Base-by-base conservation (phyloP, 306 rosid genomes). In the Trifolium fragiferum region DNA sequence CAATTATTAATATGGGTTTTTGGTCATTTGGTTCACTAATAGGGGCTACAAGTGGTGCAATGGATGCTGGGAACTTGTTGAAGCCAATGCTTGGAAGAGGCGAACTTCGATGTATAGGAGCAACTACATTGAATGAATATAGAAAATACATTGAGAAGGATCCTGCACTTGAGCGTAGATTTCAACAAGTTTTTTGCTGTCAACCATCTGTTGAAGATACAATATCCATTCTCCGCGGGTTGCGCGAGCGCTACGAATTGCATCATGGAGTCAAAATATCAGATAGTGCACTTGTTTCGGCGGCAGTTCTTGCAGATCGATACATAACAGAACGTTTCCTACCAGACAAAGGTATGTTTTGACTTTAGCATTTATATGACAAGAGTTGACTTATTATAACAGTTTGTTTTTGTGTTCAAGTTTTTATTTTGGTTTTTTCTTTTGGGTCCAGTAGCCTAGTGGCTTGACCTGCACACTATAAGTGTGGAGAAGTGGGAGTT, bases 11-110 rank as follows among this genome's bases (percentile, higher is more conserved):
- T 63, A 40, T 73, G 78, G 33, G 70, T 51, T 33, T 40, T 66
- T 53, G 66, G 78, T 72, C 57, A 68, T 77, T 83, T 82, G 70
- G 47, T 83, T 82, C 35, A 32, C 62, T 72, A 79, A 57, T 19
- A 95, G 98, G 99, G 77, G 99, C 99, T 81, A 92, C 98, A 57
- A 82, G 89, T 81, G 99, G 98, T 84, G 99, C 99, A 18, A 92
- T 92, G 99, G 99, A 95, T 86, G 99, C 99, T 75, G 97, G 97
- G 62, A 95, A 95, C 83, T 86, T 95, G 81, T 85, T 92, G 88
- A 95, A 95, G 81, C 98, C 96, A 5, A 95, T 95, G 98, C 98
- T 95, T 72, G 99, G 99, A 63, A 81, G 98, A 60, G 99, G 99
- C 35, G 99, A 95, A 82, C 99, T 95, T 77, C 90, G 96, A 23